Percentiles rank a stretch among this genome's conserved stretches.
Conservation (phyloP, 2,329 filamentous ascomycete genomes). For the Lachnum nothofagi region DNA sequence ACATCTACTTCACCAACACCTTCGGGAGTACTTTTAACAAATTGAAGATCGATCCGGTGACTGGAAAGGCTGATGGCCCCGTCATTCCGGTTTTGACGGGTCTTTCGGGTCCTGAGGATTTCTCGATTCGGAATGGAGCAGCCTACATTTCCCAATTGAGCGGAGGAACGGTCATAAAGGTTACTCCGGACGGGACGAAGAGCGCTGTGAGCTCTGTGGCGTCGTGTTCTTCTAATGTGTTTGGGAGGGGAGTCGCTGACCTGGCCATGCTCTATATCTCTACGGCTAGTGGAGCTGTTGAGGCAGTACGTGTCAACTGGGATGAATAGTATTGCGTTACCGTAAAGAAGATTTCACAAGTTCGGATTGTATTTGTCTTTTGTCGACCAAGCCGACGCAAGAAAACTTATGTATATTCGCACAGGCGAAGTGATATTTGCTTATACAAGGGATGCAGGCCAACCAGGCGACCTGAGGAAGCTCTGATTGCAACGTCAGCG, state of each 20-base stretch:
- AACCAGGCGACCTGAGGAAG: too few species aligned
- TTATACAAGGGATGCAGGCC: too few species aligned
- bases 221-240: neutral
- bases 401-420: too few species aligned
- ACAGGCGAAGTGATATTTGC: too few species aligned
- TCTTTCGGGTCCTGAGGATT: conserved; percentile 1
- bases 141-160: neutral
- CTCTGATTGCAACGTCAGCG: too few species aligned
- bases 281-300: neutral
- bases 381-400: too few species aligned
- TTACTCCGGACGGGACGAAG: neutral
- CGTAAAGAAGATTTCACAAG: too few species aligned
- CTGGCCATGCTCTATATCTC: conserved; percentile 1
- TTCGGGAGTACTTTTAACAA: conserved; percentile 3
- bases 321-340: too few species aligned
- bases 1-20: conserved; percentile 6
- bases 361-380: too few species aligned
- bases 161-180: neutral
- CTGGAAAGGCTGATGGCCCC: neutral
- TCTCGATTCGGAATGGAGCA: conserved; percentile 1
- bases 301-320: too few species aligned
- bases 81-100: neutral
- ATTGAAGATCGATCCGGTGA: conserved; percentile 2
- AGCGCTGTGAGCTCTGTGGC: too few species aligned
- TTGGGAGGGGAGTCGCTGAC: conserved; percentile 1